A percentile compares a stretch with the other conserved stretches of the same genome.
Evolutionary conservation across 495 filamentous ascomycete species (phyloP).

Genomic region (Glarea lozoyensis): DNA sequence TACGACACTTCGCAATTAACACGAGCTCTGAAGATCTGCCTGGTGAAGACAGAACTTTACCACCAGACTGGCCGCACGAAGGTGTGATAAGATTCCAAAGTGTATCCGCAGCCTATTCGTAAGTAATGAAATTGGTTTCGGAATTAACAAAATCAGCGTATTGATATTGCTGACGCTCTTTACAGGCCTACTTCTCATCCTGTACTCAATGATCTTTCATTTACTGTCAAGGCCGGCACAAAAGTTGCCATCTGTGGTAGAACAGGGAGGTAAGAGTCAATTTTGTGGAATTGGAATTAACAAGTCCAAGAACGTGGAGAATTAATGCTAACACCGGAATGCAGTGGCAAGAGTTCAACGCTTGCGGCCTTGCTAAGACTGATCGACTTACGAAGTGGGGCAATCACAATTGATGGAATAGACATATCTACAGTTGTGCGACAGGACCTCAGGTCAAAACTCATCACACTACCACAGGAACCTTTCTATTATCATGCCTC

Average conservation of each 20-base stretch:
- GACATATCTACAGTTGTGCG: constrained; percentile 28
- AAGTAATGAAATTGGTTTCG: constrained; percentile 19
- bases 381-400: constrained; percentile 19
- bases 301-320: not conserved
- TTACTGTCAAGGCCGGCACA: constrained; percentile 21
- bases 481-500: constrained; percentile 35
- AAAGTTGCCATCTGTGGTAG: constrained; percentile 33
- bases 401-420: constrained; percentile 36
- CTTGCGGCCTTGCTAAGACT: constrained; percentile 28
- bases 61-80: constrained; percentile 23
- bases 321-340: not conserved
- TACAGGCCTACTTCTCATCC: not conserved
- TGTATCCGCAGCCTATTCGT: constrained; percentile 38
- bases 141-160: not conserved
- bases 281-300: not conserved
- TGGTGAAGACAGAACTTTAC: constrained; percentile 10
- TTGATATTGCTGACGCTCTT: constrained; percentile 5
- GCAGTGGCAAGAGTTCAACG: constrained; percentile 30
- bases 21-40: constrained; percentile 11
- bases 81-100: constrained; percentile 39
- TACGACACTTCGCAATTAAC: constrained; percentile 20
- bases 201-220: constrained; percentile 8
- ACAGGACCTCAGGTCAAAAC: constrained; percentile 20
- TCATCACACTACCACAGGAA: constrained; percentile 40
- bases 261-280: constrained; percentile 21